phyloP scores from a whole-genome alignment of 345 rosid genomes.

The Populus simonii region DNA sequence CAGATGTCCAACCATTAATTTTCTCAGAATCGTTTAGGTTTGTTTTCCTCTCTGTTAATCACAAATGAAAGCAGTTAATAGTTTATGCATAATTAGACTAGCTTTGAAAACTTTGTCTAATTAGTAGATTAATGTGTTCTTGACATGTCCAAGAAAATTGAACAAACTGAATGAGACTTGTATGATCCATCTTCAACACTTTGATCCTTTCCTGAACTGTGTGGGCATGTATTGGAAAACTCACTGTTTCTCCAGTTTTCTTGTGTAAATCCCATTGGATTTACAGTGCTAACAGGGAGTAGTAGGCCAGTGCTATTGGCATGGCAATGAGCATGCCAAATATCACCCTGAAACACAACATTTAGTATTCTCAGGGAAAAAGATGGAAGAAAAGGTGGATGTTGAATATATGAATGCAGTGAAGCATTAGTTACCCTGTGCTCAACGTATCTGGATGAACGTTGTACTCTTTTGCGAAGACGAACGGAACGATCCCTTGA shows the following conservation, averaged over 20 bases:
- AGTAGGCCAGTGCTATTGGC: constrained; percentile 71
- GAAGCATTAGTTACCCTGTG: constrained; percentile 49
- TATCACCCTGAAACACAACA: constrained; percentile 52
- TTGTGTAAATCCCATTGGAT: neutral
- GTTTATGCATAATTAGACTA: neutral
- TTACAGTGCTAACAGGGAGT: constrained; percentile 59
- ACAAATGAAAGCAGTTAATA: neutral
- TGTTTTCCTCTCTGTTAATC: neutral
- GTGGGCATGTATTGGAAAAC: neutral
- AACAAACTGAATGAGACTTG: constrained; percentile 13
- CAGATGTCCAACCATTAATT: neutral
- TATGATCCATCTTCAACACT: neutral
- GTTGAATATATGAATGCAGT: neutral
- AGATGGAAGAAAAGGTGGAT: neutral
- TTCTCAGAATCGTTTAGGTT: neutral
- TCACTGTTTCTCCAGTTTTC: constrained; percentile 10
- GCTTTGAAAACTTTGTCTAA: neutral
- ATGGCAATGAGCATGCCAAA: constrained; percentile 79
- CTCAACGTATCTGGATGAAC: constrained; percentile 74
- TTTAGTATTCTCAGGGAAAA: neutral
- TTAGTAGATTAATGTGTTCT: neutral
- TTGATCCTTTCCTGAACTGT: neutral
- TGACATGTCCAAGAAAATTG: constrained; percentile 1
- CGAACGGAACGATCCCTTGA: constrained; percentile 87
- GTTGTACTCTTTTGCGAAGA: constrained; percentile 83